These are phyloP conservation scores for Xylaria longipes DNA, from an alignment of 495 filamentous ascomycete species.

Conservation along the genomic window DNA sequence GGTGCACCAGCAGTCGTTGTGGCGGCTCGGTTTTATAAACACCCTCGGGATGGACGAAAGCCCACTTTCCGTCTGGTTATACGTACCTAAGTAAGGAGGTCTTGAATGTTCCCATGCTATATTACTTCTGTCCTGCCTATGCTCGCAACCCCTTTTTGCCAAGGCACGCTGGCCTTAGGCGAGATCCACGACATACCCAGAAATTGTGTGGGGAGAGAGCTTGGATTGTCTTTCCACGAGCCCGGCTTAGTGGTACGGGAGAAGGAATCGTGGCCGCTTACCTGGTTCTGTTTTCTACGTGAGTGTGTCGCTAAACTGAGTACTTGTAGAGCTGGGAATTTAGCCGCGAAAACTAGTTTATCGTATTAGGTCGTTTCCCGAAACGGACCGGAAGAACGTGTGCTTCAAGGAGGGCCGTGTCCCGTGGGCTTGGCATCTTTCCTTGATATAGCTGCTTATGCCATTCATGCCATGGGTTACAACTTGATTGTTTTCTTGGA, in stretches of 20 bases:
- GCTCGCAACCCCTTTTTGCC: not conserved
- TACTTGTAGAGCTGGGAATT: not conserved
- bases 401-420: not conserved
- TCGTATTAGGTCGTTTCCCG: slow-evolving; percentile 12
- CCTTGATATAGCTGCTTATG: not conserved
- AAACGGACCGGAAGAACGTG: slow-evolving; percentile 14
- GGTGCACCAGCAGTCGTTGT: not conserved
- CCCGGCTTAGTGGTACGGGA: slow-evolving; percentile 1
- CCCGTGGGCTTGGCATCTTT: not conserved
- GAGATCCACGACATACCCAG: not conserved
- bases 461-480: not conserved
- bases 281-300: not conserved
- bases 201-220: not conserved
- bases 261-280: not conserved
- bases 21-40: not conserved
- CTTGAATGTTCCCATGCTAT: not conserved
- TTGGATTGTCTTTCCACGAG: not conserved
- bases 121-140: slow-evolving; percentile 9
- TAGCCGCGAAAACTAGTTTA: slow-evolving; percentile 14
- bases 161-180: not conserved
- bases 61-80: not conserved
- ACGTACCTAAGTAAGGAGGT: not conserved
- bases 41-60: not conserved
- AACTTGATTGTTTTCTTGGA: slow-evolving; percentile 1
- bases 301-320: not conserved